These are phyloP conservation scores for Neurospora pannonica DNA, from an alignment of 495 filamentous ascomycete genomes.

Conservation along the genomic window DNA sequence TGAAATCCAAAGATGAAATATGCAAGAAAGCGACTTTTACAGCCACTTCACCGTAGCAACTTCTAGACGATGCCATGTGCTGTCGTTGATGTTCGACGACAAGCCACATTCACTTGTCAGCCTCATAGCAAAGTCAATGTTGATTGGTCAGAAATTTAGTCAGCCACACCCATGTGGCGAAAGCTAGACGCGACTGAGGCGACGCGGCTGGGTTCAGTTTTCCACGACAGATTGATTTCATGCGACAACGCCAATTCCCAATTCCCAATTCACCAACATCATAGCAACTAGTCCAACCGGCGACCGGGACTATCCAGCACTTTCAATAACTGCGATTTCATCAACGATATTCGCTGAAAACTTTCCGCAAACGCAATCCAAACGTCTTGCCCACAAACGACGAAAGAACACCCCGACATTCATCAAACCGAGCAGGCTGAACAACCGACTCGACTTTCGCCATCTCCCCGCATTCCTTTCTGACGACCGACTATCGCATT, in stretches of 20 bases:
- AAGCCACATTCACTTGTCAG: slow-evolving; percentile 9
- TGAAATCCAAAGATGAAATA: background rate
- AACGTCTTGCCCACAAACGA: background rate
- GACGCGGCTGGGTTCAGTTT: background rate
- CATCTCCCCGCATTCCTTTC: background rate
- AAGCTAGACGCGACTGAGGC: background rate
- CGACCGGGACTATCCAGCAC: background rate
- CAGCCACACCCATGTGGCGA: background rate
- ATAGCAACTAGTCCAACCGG: background rate
- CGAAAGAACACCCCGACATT: background rate
- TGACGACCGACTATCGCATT: background rate
- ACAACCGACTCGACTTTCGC: background rate
- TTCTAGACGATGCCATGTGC: slow-evolving; percentile 9
- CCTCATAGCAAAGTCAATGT: background rate
- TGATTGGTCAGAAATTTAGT: background rate
- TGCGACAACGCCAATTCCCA: background rate
- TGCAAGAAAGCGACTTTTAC: background rate
- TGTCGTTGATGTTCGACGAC: background rate
- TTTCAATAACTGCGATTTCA: background rate
- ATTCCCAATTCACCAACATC: background rate
- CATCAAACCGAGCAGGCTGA: background rate
- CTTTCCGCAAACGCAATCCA: background rate
- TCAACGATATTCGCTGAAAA: background rate
- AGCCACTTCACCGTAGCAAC: background rate
- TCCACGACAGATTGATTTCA: background rate